Conservation (phyloP, 306 rosid species). For the Pterocarpus santalinus region DNA sequence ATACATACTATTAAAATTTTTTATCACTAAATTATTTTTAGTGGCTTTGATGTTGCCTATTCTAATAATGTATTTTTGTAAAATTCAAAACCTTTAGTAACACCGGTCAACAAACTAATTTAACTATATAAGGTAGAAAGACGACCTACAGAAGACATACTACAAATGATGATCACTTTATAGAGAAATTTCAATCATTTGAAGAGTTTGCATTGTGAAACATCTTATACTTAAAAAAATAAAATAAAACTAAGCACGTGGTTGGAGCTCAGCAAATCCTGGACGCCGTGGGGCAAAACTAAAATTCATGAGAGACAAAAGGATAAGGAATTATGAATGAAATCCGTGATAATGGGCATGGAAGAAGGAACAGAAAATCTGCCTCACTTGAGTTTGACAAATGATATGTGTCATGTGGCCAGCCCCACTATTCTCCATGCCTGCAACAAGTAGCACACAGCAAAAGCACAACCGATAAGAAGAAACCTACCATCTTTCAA, state of each 20-base stretch:
- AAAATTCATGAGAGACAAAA: not conserved
- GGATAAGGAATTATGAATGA: not conserved
- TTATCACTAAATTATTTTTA: no score
- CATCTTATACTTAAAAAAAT: not conserved
- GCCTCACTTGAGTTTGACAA: constrained; percentile 2
- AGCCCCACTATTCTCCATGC: not conserved
- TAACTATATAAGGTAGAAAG: no score
- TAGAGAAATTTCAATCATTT: not conserved
- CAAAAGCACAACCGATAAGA: not conserved
- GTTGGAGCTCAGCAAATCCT: not conserved
- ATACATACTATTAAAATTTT: no score
- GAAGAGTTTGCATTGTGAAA: not conserved
- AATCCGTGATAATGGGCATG: not conserved
- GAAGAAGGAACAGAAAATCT: constrained; percentile 37
- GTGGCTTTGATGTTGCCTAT: no score
- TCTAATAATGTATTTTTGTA: no score
- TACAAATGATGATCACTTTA: not conserved
- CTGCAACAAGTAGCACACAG: not conserved
- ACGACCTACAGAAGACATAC: no score
- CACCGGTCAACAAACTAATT: no score
- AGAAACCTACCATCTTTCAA: constrained; percentile 14
- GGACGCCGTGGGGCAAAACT: no score
- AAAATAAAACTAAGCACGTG: not conserved
- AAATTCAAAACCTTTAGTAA: no score
- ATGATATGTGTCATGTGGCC: not conserved